phyloP scores from a whole-genome alignment of 257 asterid genomes.

The Rhazya stricta region DNA sequence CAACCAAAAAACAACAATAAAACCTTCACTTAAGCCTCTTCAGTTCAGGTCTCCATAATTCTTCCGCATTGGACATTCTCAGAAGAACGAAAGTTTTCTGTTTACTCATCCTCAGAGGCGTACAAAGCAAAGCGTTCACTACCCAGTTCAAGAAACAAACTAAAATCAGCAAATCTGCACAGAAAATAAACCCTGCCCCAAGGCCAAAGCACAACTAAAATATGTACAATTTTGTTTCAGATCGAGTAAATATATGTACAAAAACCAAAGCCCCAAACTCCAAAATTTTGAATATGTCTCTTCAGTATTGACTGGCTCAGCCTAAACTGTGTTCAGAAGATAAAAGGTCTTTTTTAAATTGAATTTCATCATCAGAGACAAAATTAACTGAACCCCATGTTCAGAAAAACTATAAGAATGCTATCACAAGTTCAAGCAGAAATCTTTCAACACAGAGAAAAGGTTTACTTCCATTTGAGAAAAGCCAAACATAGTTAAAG shows the following conservation, averaged over 20 bases:
- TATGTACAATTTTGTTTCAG: background rate
- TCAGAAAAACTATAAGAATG: background rate
- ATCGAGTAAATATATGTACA: background rate
- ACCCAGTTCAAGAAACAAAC: slow-evolving; percentile 3
- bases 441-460: background rate
- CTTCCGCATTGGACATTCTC: slow-evolving; percentile 18
- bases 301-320: slow-evolving; percentile 15
- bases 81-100: slow-evolving; percentile 26
- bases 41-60: slow-evolving; percentile 27
- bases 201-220: background rate
- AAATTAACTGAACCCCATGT: background rate
- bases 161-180: background rate
- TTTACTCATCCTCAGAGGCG: slow-evolving; percentile 22
- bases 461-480: background rate
- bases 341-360: slow-evolving; percentile 15
- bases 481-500: background rate
- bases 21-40: slow-evolving; percentile 17
- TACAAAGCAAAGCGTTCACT: background rate
- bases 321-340: slow-evolving; percentile 18
- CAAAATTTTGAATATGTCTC: slow-evolving; percentile 1
- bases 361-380: slow-evolving; percentile 9
- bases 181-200: background rate
- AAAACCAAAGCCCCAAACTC: background rate
- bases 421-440: background rate
- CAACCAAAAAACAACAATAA: background rate